Evolutionary conservation across 805 yeast species (phyloP).

Genomic region (Clavispora vitiphila): DNA sequence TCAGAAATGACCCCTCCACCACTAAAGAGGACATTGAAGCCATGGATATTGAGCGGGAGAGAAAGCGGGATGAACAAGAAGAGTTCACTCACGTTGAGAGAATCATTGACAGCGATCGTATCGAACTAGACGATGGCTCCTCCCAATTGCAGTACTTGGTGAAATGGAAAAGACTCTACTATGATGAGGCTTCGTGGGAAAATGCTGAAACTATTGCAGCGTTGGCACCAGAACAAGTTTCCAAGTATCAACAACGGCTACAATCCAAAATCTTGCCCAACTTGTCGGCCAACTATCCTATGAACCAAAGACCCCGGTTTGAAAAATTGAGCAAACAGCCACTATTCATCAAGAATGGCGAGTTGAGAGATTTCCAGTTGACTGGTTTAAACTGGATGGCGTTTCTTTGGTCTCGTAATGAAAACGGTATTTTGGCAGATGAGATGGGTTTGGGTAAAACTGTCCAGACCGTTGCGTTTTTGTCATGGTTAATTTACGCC

Average conservation of each 20-base stretch:
- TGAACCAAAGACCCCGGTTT: constrained; percentile 72
- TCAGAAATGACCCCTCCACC: constrained; percentile 73
- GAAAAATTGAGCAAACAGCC: constrained; percentile 88
- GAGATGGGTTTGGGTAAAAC: constrained; percentile 99
- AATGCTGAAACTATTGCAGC: constrained; percentile 81
- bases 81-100: constrained; percentile 88
- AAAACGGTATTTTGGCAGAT: constrained; percentile 95
- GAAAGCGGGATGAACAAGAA: constrained; percentile 74
- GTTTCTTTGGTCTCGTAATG: constrained; percentile 94
- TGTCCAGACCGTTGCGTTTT: constrained; percentile 90
- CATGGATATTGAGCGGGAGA: constrained; percentile 85
- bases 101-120: constrained; percentile 79
- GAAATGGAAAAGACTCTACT: constrained; percentile 90
- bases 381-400: constrained; percentile 99
- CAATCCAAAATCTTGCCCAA: constrained; percentile 83
- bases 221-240: constrained; percentile 78
- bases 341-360: constrained; percentile 81
- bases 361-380: constrained; percentile 91
- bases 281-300: constrained; percentile 70
- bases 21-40: constrained; percentile 91
- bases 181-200: constrained; percentile 98
- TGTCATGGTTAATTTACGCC: constrained; percentile 92
- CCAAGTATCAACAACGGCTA: constrained; percentile 72
- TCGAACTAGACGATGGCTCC: constrained; percentile 55
- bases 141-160: constrained; percentile 75